These are phyloP conservation scores for Dalbergia cochinchinensis DNA, from an alignment of 306 rosid species.

Conservation along the genomic window DNA sequence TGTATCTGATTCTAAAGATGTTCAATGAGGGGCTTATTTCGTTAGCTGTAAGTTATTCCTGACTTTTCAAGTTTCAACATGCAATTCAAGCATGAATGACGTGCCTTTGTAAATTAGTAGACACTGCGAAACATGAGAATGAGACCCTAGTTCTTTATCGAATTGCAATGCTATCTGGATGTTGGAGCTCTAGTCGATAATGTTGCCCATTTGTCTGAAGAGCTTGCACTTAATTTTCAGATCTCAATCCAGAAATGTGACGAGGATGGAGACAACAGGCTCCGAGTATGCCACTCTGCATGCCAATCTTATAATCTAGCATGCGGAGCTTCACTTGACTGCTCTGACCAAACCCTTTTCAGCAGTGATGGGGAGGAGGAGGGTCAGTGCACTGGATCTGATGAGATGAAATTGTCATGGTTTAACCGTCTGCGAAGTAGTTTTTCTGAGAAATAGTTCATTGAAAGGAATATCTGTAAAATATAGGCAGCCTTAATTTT, in stretches of 20 bases:
- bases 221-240: slow-evolving; percentile 52
- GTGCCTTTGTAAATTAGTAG: neutral
- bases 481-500: slow-evolving; percentile 55
- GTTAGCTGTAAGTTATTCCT: neutral
- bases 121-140: slow-evolving; percentile 14
- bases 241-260: slow-evolving; percentile 97
- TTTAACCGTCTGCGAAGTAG: slow-evolving; percentile 57
- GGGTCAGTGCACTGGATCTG: slow-evolving; percentile 87
- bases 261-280: slow-evolving; percentile 87
- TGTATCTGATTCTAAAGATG: slow-evolving; percentile 1
- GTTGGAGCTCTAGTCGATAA: neutral
- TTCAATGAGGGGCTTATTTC: slow-evolving; percentile 2
- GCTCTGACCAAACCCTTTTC: slow-evolving; percentile 92
- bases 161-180: slow-evolving; percentile 31
- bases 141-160: neutral
- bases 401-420: slow-evolving; percentile 76
- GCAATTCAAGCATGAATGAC: slow-evolving; percentile 3
- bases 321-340: slow-evolving; percentile 93
- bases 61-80: slow-evolving; percentile 1
- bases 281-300: slow-evolving; percentile 88
- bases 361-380: slow-evolving; percentile 79
- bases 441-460: slow-evolving; percentile 63
- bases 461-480: slow-evolving; percentile 65
- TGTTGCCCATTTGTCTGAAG: slow-evolving; percentile 35
- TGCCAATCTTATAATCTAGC: slow-evolving; percentile 88